Percentiles rank a stretch among this genome's conserved stretches.
Conservation (phyloP, 495 filamentous ascomycete species). For the Penicillium paxilli region DNA sequence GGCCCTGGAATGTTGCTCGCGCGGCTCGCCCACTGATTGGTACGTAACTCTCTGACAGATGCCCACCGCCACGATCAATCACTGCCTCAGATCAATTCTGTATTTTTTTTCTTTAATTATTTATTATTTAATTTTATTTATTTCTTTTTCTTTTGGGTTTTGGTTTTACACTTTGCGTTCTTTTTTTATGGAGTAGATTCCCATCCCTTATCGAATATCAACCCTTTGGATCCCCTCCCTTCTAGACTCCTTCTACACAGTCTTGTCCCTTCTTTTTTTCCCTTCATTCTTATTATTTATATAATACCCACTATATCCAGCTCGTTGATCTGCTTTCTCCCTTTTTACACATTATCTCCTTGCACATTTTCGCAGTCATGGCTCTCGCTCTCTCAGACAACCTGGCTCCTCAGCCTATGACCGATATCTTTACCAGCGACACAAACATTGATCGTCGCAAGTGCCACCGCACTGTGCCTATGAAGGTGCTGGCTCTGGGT, state of each 20-base stretch:
- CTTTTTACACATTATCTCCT: conserved; percentile 1
- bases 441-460: conserved; percentile 63
- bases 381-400: conserved; percentile 45
- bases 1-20: conserved; percentile 11
- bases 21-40: conserved; percentile 22
- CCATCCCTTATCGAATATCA: conserved; percentile 20
- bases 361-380: conserved; percentile 26
- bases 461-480: conserved; percentile 63
- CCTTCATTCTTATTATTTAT: too few species aligned
- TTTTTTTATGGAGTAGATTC: not conserved
- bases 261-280: conserved; percentile 28
- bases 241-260: conserved; percentile 31
- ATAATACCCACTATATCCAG: conserved; percentile 9
- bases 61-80: conserved; percentile 9
- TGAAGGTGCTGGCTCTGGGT: conserved; percentile 65
- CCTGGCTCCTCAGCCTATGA: conserved; percentile 44
- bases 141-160: not conserved
- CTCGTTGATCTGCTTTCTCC: not conserved
- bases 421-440: conserved; percentile 53
- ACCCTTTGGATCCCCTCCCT: conserved; percentile 14
- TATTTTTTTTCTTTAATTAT: conserved; percentile 8
- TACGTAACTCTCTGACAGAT: conserved; percentile 16
- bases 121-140: conserved; percentile 5
- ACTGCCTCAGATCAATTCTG: conserved; percentile 10
- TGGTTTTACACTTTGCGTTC: too few species aligned